Evolutionary conservation across 2,329 filamentous ascomycete species (phyloP), one percentile per base, ranked within the genome.

Genomic region (Epichloe festucae): DNA sequence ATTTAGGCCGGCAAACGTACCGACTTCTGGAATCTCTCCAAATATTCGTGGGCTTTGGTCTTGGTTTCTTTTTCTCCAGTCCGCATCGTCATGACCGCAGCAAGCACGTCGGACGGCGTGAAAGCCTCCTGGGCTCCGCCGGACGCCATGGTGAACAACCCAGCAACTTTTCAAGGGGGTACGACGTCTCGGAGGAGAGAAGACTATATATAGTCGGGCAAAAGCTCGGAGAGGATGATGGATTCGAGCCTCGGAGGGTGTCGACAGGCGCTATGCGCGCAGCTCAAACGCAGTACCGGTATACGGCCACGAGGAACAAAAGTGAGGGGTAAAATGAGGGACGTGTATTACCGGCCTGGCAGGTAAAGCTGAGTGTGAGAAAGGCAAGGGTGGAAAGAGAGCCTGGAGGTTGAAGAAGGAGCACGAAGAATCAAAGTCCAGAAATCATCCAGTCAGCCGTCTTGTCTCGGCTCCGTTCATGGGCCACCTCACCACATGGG

Each of bases 11-110:
- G 7, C 8, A 21, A 14, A 62, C 69, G 52, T 70, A 95, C 91
- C 68, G 93, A 97, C 81, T 98, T 98, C 78, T 98, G 93, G 71
- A 97, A 98, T 61, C 82, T 84, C 71, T 95, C 87, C 54, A 98
- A 77, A 67, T 85, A 98, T 66, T 91, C 83, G 65, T 96, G 90
- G 54, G 89, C 90, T 68, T 89, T 85, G 67, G 85, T 84, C 75
- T 97, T 97, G 65, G 87, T 81, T 58, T 85, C 78, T 63, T 85
- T 80, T 64, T 91, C 82, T 59, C 82, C 85, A 70, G 85, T 87
- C 66, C 89, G 84, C 90, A 98, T 95, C 57, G 90, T 93, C 65
- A 84, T 80, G 70, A 97, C 84, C 56, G 91, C 93, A 60, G 85
- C 82, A 61, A 97, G 77, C 60, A 98, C 88, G 64, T 76, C 74